Conservation (phyloP, 495 filamentous ascomycete species). For the Xylaria curta region DNA sequence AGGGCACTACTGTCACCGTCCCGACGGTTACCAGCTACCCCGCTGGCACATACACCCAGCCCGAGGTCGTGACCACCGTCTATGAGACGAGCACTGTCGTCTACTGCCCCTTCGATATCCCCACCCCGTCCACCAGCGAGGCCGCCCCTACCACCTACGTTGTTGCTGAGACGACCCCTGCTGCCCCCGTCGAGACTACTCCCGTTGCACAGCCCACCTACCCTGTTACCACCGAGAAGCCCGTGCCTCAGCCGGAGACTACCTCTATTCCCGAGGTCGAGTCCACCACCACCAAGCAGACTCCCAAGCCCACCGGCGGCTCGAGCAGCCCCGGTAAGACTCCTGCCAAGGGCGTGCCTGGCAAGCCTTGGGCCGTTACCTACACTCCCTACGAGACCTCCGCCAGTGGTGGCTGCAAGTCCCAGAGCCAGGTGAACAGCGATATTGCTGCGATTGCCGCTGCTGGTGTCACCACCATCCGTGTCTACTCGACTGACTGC, state of each 20-base stretch:
- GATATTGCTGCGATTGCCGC: constrained; percentile 73
- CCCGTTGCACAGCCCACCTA: constrained; percentile 31
- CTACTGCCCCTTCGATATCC: constrained; percentile 71
- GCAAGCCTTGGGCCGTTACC: constrained; percentile 82
- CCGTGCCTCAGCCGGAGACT: constrained; percentile 23
- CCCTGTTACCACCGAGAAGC: constrained; percentile 22
- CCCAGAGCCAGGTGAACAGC: constrained; percentile 57
- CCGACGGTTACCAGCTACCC: constrained; percentile 69
- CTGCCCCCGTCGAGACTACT: constrained; percentile 5
- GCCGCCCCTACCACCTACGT: constrained; percentile 35
- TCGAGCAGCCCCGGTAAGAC: constrained; percentile 22
- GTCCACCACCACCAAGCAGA: constrained; percentile 30
- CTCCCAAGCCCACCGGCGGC: constrained; percentile 29
- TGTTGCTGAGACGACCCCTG: constrained; percentile 13
- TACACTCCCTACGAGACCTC: constrained; percentile 80
- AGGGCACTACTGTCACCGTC: constrained; percentile 65
- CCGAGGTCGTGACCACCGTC: constrained; percentile 69
- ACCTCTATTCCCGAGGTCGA: constrained; percentile 32
- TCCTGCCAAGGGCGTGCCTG: constrained; percentile 41
- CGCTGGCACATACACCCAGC: constrained; percentile 77
- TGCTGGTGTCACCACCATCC: constrained; percentile 80
- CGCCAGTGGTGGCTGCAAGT: constrained; percentile 69
- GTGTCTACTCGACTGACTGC: constrained; percentile 94
- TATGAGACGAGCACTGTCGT: constrained; percentile 72
- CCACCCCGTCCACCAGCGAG: constrained; percentile 38